phyloP scores from a whole-genome alignment of 2,329 filamentous ascomycete species.

The Aurifilum marmelostoma region DNA sequence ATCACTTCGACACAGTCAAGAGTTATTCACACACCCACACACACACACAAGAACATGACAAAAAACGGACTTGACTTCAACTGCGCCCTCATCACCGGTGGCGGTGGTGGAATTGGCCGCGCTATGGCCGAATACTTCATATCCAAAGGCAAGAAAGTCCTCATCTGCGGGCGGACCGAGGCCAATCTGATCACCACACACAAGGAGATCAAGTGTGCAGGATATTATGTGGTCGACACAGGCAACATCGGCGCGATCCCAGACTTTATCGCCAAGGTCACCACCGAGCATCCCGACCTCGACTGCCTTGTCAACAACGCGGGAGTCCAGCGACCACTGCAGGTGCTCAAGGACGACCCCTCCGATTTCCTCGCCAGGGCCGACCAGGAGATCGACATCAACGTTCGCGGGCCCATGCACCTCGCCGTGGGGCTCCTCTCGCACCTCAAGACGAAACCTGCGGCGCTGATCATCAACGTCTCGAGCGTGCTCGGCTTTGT shows the following conservation, averaged over 20 bases:
- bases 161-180: constrained; percentile 59
- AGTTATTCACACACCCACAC: background rate
- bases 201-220: constrained; percentile 47
- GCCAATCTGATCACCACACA: constrained; percentile 51
- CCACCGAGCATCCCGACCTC: constrained; percentile 53
- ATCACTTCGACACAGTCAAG: background rate
- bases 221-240: constrained; percentile 58
- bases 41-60: constrained; percentile 21
- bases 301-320: constrained; percentile 65
- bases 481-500: constrained; percentile 57
- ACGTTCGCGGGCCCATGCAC: constrained; percentile 62
- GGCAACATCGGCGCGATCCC: constrained; percentile 49
- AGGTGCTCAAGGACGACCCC: constrained; percentile 43
- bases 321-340: constrained; percentile 58
- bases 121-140: constrained; percentile 52
- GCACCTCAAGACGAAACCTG: constrained; percentile 49
- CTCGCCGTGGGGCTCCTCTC: constrained; percentile 51
- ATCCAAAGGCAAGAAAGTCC: constrained; percentile 51
- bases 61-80: constrained; percentile 40
- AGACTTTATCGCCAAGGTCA: constrained; percentile 49
- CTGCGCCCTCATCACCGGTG: constrained; percentile 54
- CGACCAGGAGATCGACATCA: constrained; percentile 61
- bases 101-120: constrained; percentile 55
- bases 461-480: constrained; percentile 56
- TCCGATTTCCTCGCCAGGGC: constrained; percentile 52